Evolutionary conservation across 2,329 filamentous ascomycete genomes (phyloP), one percentile per base, ranked within the genome.

Genomic region (Fusarium foetens): DNA sequence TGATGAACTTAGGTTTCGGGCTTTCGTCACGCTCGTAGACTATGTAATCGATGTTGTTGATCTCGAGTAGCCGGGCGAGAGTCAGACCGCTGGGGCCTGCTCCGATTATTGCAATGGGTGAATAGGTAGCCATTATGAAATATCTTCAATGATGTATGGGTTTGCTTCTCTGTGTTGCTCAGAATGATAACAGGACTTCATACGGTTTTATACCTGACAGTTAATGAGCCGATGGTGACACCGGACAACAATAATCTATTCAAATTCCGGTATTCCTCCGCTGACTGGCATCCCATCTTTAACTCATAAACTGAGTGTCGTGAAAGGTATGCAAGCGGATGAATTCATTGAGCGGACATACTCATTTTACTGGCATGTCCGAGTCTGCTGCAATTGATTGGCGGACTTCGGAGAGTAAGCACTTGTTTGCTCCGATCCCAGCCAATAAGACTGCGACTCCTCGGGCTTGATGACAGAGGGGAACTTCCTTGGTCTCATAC

Each of bases 1-100:
- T 82, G 80, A 16, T 63, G 19, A 33, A 59, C 16, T 8, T 81
- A 78, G 14, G 78, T 46, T 31, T 85, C 80, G 55, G 25, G 23
- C 13, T 48, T 27, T 11, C 33, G 35, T 46, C 68, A 35, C 80
- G 78, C 79, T 89, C 85, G 70, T 84, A 90, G 36, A 90, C 77
- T 14, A 81, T 84, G 68, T 83, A 82, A 3, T 84, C 75, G 46
- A 88, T 81, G 57, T 77, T 75, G 58, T 83, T 78, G 29, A 80
- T 74, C 54, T 85, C 80, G 1, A 90, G 82, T 25, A 90, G 81
- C 11, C 85, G 83, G 35, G 85, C 87, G 3, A 90, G 81, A 5
- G 71, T 69, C 14, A 76, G 41, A 6, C 74, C 75, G 21, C 65
- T 81, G 14, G 84, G 85, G 10, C 86, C 86, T 36, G 83, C 85